Conservation (phyloP, 192 early-diverging fungal species). For the Backusella tarrabulga region DNA sequence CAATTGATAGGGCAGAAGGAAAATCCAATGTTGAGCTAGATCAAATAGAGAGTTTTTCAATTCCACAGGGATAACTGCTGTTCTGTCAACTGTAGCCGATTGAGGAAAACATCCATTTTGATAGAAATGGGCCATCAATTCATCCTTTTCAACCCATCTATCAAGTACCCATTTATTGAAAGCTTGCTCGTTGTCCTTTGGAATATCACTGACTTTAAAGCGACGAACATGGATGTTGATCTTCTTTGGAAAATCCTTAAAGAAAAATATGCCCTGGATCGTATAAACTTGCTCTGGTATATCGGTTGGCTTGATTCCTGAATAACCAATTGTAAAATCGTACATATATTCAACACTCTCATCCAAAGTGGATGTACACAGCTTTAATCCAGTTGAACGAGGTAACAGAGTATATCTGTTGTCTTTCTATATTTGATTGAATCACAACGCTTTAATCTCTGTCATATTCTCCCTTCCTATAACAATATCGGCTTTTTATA, state of each 20-base stretch:
- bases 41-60: slow-evolving; percentile 70
- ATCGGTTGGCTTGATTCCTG: slow-evolving; percentile 66
- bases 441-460: not conserved
- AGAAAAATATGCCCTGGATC: slow-evolving; percentile 71
- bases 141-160: slow-evolving; percentile 84
- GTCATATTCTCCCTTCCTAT: not conserved
- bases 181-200: slow-evolving; percentile 58
- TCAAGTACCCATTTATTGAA: slow-evolving; percentile 77
- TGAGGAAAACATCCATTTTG: slow-evolving; percentile 64
- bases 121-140: slow-evolving; percentile 79
- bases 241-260: slow-evolving; percentile 66
- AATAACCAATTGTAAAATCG: slow-evolving; percentile 89
- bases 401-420: slow-evolving; percentile 79
- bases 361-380: slow-evolving; percentile 67
- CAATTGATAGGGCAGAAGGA: slow-evolving; percentile 1
- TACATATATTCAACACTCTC: slow-evolving; percentile 72
- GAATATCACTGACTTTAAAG: slow-evolving; percentile 62
- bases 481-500: not conserved
- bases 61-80: slow-evolving; percentile 56
- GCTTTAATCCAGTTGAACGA: slow-evolving; percentile 77
- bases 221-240: slow-evolving; percentile 83
- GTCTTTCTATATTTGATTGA: slow-evolving; percentile 39
- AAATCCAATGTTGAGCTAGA: slow-evolving; percentile 67
- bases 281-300: slow-evolving; percentile 80
- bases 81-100: not conserved